Conservation (phyloP, 805 yeast genomes). For the Candida coleopterorum region DNA sequence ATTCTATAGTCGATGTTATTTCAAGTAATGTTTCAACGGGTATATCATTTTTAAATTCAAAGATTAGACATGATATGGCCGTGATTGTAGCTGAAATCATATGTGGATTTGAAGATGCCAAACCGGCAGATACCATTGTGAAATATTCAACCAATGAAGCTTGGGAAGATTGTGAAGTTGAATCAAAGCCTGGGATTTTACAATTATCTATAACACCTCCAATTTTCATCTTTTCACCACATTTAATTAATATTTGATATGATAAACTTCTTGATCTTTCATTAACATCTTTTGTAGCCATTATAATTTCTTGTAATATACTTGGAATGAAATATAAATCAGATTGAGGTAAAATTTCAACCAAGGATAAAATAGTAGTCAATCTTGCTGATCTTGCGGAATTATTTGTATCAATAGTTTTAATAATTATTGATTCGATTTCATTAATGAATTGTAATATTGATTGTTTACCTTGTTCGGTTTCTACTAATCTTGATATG, state of each 20-base stretch:
- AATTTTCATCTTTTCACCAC: constrained; percentile 73
- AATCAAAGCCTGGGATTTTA: constrained; percentile 62
- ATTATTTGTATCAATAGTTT: constrained; percentile 51
- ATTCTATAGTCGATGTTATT: constrained; percentile 78
- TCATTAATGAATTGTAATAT: constrained; percentile 48
- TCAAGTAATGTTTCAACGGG: constrained; percentile 61
- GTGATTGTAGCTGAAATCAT: constrained; percentile 94
- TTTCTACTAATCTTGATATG: constrained; percentile 63
- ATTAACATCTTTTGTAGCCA: constrained; percentile 87
- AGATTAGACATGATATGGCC: constrained; percentile 79
- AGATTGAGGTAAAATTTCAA: constrained; percentile 57
- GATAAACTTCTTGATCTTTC: constrained; percentile 86
- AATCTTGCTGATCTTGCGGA: constrained; percentile 82
- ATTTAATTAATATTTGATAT: constrained; percentile 65
- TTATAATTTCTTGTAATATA: constrained; percentile 78
- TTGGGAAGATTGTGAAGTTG: constrained; percentile 53
- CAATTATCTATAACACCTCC: constrained; percentile 67
- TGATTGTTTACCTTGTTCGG: constrained; percentile 57
- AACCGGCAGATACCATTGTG: constrained; percentile 93
- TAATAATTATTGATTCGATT: constrained; percentile 56
- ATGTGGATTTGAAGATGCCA: constrained; percentile 89
- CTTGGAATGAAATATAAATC: constrained; percentile 77
- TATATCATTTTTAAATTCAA: constrained; percentile 72
- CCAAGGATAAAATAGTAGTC: constrained; percentile 55
- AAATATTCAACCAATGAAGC: constrained; percentile 79